Percentiles rank a stretch among this genome's conserved stretches.
Evolutionary conservation across 208 protist species (phyloP).

Genomic region (Naegleria gruberi): DNA sequence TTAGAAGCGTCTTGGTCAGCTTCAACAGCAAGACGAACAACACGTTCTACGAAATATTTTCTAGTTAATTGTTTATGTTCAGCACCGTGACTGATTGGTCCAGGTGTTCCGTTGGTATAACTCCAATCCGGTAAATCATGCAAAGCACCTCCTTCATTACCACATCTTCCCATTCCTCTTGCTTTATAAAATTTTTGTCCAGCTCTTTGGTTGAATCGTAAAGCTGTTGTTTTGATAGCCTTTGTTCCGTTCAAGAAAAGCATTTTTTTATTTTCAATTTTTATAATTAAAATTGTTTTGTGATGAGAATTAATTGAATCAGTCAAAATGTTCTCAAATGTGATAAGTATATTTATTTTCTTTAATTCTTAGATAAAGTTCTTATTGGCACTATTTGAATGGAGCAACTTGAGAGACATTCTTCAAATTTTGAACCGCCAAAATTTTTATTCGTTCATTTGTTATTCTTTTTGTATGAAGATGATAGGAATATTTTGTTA

Average conservation of each 20-base stretch:
- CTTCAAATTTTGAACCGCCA: no score
- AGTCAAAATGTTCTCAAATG: no score
- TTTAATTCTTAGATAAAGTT: no score
- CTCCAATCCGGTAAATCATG: slow-evolving; percentile 6
- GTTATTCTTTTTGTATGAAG: no score
- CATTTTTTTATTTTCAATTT: neutral
- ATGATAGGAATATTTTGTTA: no score
- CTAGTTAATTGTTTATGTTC: neutral
- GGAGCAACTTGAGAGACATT: no score
- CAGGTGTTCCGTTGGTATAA: neutral
- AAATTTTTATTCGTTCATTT: no score
- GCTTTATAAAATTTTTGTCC: neutral
- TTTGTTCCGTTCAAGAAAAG: neutral
- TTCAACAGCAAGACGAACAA: neutral
- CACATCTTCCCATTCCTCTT: neutral
- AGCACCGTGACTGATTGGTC: neutral
- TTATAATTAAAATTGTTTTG: neutral
- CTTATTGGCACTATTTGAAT: no score
- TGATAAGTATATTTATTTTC: no score
- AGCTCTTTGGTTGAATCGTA: neutral
- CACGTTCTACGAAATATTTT: neutral
- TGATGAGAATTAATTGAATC: no score
- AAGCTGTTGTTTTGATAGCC: neutral
- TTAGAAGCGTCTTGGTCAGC: neutral
- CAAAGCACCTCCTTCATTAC: neutral